Base-by-base conservation (phyloP, 208 protist species). In the Acanthamoeba culbertsoni region DNA sequence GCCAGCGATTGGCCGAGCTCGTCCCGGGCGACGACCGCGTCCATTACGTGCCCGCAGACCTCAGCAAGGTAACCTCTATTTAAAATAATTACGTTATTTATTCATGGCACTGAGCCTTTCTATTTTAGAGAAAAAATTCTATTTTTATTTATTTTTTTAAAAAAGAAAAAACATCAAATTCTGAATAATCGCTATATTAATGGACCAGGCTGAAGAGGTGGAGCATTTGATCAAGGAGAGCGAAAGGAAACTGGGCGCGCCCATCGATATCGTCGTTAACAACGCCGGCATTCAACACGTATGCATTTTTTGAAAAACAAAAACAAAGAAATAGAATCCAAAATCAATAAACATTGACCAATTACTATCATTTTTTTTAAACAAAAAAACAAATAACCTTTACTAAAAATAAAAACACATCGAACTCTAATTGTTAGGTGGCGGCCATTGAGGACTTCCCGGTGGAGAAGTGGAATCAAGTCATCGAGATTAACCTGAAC, bases 211-310 rank as follows among this genome's bases (percentile, higher is more conserved):
- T 31, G 59, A 79, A 28, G 46, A 86, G 4, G 77, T 86, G 46
- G 77, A 86, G 51, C 23, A 86, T 4, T n/a, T 86, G 12, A 59
- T 86, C 46, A 55, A 59, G 28, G 51, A 53, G 51, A 86, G 46
- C 77, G 77, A 53, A n/a, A 62, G 59, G 77, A 37, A 59, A 33
- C 77, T 86, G 43, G 77, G 77, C 51, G 59, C 28, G 16, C 46
- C n/a, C 77, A 86, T 86, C 28, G 77, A 86, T 46, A 86, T 86
- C 48, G 46, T 86, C 45, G 45, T 86, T 26, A 86, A 86, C 77
- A 86, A 86, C 37, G 77, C 77, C 77, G 77, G 77, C 77, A 86
- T 86, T 20, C 77, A 86, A n/a, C 77, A 86, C 45, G 77, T 86
- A 75, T n/a, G n/a, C n/a, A n/a, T n/a, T n/a, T n/a, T n/a, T n/a